Evolutionary conservation across 1,284 basidiomycete genomes (phyloP).

Genomic region (Fomitopsis pinicola): DNA sequence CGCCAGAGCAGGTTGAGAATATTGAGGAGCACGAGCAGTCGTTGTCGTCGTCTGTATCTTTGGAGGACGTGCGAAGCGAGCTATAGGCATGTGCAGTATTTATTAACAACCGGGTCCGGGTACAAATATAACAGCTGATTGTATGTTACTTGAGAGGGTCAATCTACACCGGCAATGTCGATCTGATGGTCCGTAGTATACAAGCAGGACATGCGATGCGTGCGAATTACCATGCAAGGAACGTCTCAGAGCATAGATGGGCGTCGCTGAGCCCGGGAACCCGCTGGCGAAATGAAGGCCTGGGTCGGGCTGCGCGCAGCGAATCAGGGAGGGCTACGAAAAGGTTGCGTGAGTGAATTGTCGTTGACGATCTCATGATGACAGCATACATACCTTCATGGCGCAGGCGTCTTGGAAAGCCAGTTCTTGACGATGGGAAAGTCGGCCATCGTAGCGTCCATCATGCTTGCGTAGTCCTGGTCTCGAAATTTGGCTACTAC

Average conservation of each 20-base stretch:
- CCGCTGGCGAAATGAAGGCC: neutral
- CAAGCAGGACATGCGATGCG: neutral
- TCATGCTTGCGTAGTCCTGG: slow-evolving; percentile 62
- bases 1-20: slow-evolving; percentile 18
- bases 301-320: neutral
- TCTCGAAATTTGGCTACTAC: slow-evolving; percentile 72
- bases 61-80: slow-evolving; percentile 28
- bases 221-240: neutral
- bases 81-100: slow-evolving; percentile 22
- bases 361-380: slow-evolving; percentile 5
- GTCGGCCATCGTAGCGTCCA: slow-evolving; percentile 72
- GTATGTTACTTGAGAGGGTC: neutral
- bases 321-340: neutral
- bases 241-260: neutral
- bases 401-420: slow-evolving; percentile 57
- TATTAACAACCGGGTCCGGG: neutral
- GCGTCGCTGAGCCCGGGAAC: neutral
- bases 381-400: slow-evolving; percentile 21
- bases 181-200: neutral
- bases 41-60: neutral
- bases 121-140: too few species aligned
- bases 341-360: slow-evolving; percentile 5
- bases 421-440: slow-evolving; percentile 78
- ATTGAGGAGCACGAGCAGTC: slow-evolving; percentile 11
- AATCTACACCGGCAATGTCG: neutral